These are phyloP conservation scores for Fusarium sp. DNA, from an alignment of 2,329 filamentous ascomycete species.

Conservation along the genomic window DNA sequence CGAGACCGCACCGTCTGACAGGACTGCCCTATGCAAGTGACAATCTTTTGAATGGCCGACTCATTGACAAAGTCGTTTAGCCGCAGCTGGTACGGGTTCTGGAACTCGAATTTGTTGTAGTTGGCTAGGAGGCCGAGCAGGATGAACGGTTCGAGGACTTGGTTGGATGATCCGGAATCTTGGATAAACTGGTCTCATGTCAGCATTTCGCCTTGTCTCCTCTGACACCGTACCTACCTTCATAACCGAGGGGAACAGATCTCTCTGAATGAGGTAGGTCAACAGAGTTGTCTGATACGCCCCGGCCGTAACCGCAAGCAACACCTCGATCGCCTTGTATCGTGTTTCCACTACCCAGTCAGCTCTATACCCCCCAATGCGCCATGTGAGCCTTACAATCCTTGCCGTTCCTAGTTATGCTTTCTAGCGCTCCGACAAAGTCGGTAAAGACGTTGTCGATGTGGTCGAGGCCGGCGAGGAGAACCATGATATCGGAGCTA, in stretches of 20 bases:
- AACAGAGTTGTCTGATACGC: conserved; percentile 95
- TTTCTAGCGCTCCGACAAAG: conserved; percentile 85
- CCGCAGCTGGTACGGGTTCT: conserved; percentile 93
- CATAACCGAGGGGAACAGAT: conserved; percentile 94
- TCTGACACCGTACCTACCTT: conserved; percentile 69
- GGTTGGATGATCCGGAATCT: conserved; percentile 74
- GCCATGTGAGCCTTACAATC: conserved; percentile 64
- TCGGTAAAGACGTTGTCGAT: conserved; percentile 90
- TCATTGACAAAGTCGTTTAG: conserved; percentile 98
- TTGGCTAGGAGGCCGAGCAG: conserved; percentile 90
- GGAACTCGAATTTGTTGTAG: conserved; percentile 99
- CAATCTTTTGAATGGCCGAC: conserved; percentile 82
- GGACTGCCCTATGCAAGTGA: conserved; percentile 78
- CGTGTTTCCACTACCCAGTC: conserved; percentile 74
- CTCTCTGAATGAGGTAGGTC: conserved; percentile 94
- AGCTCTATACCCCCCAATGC: conserved; percentile 31
- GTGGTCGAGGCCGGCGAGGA: conserved; percentile 89
- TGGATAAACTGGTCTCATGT: conserved; percentile 74
- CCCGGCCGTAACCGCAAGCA: conserved; percentile 88
- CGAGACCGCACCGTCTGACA: conserved; percentile 76
- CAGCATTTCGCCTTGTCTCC: not conserved
- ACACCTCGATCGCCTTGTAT: conserved; percentile 82
- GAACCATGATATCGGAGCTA: conserved; percentile 91
- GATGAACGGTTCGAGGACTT: conserved; percentile 80
- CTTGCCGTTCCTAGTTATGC: conserved; percentile 81